Conservation (phyloP, 164 flowering plant genomes). For the Sextonia rubra region DNA sequence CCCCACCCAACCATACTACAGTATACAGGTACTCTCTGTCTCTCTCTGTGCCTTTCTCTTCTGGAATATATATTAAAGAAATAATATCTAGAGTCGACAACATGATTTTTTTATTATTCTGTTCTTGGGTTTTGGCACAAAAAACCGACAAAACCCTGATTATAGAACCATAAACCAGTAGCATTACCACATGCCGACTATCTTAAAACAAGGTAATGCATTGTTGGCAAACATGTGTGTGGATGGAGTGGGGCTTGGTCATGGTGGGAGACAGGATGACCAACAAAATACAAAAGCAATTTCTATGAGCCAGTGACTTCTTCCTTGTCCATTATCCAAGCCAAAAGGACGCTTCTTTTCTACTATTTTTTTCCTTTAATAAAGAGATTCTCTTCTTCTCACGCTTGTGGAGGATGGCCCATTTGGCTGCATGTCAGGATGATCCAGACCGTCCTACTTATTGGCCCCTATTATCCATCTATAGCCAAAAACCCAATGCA, state of each 20-base stretch:
- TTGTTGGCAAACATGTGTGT: background rate
- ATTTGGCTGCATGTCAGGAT: background rate
- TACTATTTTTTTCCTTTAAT: background rate
- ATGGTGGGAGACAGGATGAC: background rate
- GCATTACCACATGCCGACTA: background rate
- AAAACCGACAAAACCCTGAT: background rate
- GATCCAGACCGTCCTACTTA: background rate
- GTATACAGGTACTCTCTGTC: background rate
- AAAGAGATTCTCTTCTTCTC: background rate
- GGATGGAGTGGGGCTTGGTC: background rate
- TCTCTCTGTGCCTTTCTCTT: background rate
- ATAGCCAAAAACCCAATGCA: too few species aligned
- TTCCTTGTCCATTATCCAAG: background rate
- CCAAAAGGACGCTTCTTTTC: background rate
- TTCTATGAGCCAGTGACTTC: background rate
- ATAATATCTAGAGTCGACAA: too few species aligned
- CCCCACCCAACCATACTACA: too few species aligned
- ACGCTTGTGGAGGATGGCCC: background rate
- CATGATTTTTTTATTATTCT: too few species aligned
- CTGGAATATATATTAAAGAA: too few species aligned
- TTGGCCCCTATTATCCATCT: background rate
- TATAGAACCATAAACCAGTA: background rate
- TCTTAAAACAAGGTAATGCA: background rate
- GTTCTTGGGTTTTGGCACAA: background rate
- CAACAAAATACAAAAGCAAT: background rate